phyloP scores from a whole-genome alignment of 345 rosid species.

The Arabidopsis arenosa region DNA sequence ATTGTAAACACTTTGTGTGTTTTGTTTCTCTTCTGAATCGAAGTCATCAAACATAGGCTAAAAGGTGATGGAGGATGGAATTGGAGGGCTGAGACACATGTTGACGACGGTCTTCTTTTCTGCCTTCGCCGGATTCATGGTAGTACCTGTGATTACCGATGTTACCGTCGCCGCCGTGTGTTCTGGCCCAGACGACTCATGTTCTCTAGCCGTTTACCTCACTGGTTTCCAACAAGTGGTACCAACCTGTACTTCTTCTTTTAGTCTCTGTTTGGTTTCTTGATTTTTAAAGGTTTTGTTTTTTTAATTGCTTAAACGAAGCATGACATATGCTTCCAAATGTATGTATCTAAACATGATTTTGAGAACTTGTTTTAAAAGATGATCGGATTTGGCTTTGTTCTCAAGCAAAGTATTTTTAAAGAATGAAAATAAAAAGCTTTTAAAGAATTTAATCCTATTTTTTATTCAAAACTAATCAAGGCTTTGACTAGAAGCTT shows the following conservation, averaged over 20 bases:
- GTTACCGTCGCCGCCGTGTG: slow-evolving; percentile 87
- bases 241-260: slow-evolving; percentile 3
- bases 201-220: slow-evolving; percentile 94
- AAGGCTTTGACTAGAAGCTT: not conserved
- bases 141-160: slow-evolving; percentile 76
- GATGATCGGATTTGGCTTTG: not conserved
- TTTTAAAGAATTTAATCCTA: not conserved
- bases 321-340: not conserved
- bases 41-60: not conserved
- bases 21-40: not conserved
- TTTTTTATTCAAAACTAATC: not conserved
- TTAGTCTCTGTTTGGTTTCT: not conserved
- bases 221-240: slow-evolving; percentile 90
- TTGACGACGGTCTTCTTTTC: slow-evolving; percentile 65
- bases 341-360: not conserved
- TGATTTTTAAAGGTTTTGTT: not conserved
- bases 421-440: not conserved
- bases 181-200: slow-evolving; percentile 60
- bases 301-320: not conserved
- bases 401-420: not conserved
- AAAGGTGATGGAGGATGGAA: slow-evolving; percentile 41
- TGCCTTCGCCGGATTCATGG: slow-evolving; percentile 53
- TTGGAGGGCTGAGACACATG: slow-evolving; percentile 53
- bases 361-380: not conserved
- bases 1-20: not conserved